Percentiles rank a stretch among this genome's conserved stretches.
Conservation (phyloP, 371 early-diverging fungal genomes). For the Apophysomyces variabilis region DNA sequence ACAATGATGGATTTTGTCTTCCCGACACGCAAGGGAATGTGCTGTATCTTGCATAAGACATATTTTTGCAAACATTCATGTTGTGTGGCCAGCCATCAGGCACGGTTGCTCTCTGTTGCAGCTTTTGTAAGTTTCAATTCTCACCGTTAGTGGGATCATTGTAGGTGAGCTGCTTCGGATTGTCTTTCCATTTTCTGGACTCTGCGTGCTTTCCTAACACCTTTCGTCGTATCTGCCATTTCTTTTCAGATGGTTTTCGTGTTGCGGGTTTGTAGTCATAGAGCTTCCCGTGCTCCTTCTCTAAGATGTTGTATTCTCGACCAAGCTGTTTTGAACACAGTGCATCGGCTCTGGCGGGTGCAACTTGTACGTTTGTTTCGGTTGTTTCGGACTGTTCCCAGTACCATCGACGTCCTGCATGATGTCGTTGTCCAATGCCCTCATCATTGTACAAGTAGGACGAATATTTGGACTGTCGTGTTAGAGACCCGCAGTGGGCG, state of each 20-base stretch:
- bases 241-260: background rate
- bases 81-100: background rate
- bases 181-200: background rate
- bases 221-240: background rate
- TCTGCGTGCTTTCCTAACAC: background rate
- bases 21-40: background rate
- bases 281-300: background rate
- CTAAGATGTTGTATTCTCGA: background rate
- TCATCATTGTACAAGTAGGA: background rate
- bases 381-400: no score
- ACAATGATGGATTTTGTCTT: background rate
- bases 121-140: background rate
- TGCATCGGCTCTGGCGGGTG: background rate
- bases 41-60: background rate
- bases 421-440: background rate
- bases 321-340: background rate
- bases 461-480: background rate
- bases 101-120: background rate
- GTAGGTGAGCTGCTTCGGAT: background rate
- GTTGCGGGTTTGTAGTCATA: background rate
- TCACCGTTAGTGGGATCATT: background rate
- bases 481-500: background rate
- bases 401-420: no score
- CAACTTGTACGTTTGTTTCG: no score
- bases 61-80: background rate